Conservation (phyloP, 495 filamentous ascomycete species). For the Lentithecium fluviatile region DNA sequence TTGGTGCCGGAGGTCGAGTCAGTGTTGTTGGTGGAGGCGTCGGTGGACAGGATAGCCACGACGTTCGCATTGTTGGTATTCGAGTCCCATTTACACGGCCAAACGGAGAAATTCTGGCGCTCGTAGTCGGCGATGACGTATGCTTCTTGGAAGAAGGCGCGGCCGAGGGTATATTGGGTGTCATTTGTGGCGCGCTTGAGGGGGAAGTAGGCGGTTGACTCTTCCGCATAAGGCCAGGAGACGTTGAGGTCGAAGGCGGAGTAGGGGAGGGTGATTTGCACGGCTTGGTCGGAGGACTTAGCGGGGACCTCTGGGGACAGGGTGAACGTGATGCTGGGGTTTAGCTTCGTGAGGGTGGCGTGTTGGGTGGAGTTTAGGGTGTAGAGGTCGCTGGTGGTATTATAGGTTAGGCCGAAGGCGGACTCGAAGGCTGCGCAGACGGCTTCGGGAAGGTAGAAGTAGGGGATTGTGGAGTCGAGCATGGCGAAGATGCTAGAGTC, state of each 20-base stretch:
- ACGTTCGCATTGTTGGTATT: slow-evolving; percentile 51
- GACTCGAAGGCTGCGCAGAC: slow-evolving; percentile 54
- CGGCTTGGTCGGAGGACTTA: slow-evolving; percentile 45
- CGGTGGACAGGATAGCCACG: slow-evolving; percentile 47
- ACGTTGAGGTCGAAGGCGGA: slow-evolving; percentile 52
- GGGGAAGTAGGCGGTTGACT: slow-evolving; percentile 53
- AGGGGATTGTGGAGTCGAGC: slow-evolving; percentile 54
- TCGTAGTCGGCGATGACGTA: slow-evolving; percentile 52
- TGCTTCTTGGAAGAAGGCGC: slow-evolving; percentile 58
- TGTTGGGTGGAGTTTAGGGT: slow-evolving; percentile 49
- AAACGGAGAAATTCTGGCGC: slow-evolving; percentile 48
- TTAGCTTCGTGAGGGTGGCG: slow-evolving; percentile 43
- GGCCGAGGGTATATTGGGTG: slow-evolving; percentile 56
- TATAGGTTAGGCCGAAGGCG: slow-evolving; percentile 52
- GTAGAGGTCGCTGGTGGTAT: slow-evolving; percentile 48
- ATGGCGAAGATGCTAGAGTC: slow-evolving; percentile 39
- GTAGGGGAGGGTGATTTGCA: slow-evolving; percentile 54
- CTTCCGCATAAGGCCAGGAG: slow-evolving; percentile 39
- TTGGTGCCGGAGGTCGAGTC: slow-evolving; percentile 45
- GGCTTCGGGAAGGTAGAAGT: slow-evolving; percentile 53
- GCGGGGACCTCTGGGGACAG: slow-evolving; percentile 42
- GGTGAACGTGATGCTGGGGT: slow-evolving; percentile 53
- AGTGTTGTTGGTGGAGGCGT: slow-evolving; percentile 34
- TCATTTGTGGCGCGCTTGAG: slow-evolving; percentile 51
- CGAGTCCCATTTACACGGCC: slow-evolving; percentile 60